Base-by-base conservation (phyloP, 371 early-diverging fungal genomes). In the Mortierella sp. region DNA sequence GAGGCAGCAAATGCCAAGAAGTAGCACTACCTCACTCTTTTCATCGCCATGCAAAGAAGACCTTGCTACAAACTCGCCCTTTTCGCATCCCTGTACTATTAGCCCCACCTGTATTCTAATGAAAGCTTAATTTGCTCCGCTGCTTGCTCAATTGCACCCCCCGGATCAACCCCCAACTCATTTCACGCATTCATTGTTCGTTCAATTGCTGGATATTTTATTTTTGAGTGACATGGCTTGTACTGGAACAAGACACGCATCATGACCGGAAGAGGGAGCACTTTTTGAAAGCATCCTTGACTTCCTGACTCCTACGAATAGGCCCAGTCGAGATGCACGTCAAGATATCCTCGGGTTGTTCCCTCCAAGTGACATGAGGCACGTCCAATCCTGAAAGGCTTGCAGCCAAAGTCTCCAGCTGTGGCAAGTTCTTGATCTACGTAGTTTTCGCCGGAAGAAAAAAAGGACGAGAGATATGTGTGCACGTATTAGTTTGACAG, bases 291-390 rank as follows among this genome's bases (percentile, higher is more conserved):
- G 91, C 88, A 18, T 90, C 93, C 75, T 91, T 84, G 58, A 95
- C 91, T 55, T 92, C 91, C 6, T 89, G 88, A 65, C 88, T 90
- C 76, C 92, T 84, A 41, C 89, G 89, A 3, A 96, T 87, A 18
- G 97, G 97, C 10, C 93, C 89, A 1, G 97, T 96, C 21, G 96
- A 96, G n/a, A 97, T 82, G 43, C 95, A 94, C 1, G 97, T 96
- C 14, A 93, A 87, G 12, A 95, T 93, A 87, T 97, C 95, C 75
- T 97, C 97, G 7, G 97, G 97, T 77, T 96, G 95, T 78, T 97
- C 97, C 16, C 91, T 88, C 97, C 97, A 97, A 70, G 92, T 87
- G 58, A 92, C 88, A 74, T 90, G 91, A 12, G 94, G 94, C 6
- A 96, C 89, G 24, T 90, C 78, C 74, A 92, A 78, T 46, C 87